Evolutionary conservation across 2,329 filamentous ascomycete genomes (phyloP).

Genomic region (Apiospora arundinis): DNA sequence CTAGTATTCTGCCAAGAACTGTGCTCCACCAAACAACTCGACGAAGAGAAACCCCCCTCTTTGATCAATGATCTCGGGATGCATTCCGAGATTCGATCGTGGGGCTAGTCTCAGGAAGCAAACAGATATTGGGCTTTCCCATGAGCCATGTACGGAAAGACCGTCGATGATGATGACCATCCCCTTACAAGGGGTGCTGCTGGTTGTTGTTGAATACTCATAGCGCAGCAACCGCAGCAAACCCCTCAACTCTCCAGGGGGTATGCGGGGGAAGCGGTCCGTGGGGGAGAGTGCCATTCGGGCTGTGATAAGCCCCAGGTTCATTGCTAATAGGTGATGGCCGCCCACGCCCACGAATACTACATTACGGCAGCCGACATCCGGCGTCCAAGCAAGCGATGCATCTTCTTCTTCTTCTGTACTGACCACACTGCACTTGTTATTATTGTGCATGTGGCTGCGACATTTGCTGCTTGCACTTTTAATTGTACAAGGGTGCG

Average conservation of each 20-base stretch:
- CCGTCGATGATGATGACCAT: not conserved
- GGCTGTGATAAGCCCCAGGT: not conserved
- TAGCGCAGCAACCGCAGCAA: not conserved
- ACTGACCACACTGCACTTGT: not conserved
- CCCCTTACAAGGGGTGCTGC: not conserved
- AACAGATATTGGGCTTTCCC: too few relatives aligned
- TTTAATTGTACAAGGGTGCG: not conserved
- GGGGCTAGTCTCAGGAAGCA: too few relatives aligned
- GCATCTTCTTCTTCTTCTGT: not conserved
- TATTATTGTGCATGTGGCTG: not conserved
- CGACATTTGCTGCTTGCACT: not conserved
- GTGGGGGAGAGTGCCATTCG: not conserved
- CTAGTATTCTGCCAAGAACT: too few relatives aligned
- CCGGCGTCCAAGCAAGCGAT: not conserved
- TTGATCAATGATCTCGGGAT: too few relatives aligned
- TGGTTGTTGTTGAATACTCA: not conserved
- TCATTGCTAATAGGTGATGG: not conserved
- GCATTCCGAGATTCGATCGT: too few relatives aligned
- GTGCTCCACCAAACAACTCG: too few relatives aligned
- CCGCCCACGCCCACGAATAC: not conserved
- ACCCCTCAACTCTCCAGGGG: not conserved
- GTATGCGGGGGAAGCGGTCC: not conserved
- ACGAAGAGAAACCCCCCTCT: too few relatives aligned
- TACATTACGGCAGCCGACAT: not conserved
- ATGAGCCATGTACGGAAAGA: too few relatives aligned